Evolutionary conservation across 345 rosid genomes (phyloP).

Genomic region (Reutealis trisperma): DNA sequence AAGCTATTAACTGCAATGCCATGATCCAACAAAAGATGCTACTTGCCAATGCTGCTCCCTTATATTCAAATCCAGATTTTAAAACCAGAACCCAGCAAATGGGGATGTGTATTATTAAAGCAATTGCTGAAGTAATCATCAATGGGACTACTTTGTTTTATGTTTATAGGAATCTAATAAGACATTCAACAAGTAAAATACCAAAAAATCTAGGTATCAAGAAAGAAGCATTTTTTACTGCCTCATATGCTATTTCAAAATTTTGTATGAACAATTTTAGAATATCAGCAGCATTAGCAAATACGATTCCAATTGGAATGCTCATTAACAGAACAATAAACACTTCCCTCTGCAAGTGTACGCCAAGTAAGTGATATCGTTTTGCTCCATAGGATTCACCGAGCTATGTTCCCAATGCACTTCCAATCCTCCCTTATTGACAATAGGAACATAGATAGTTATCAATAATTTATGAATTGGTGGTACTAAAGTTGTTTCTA

Average conservation of each 20-base stretch:
- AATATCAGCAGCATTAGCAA: conserved; percentile 14
- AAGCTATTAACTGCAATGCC: conserved; percentile 25
- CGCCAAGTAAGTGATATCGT: conserved; percentile 32
- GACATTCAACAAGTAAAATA: conserved; percentile 36
- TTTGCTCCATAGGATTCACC: conserved; percentile 43
- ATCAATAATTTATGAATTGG: no score
- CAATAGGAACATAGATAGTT: no score
- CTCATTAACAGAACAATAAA: conserved; percentile 19
- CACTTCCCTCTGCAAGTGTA: conserved; percentile 32
- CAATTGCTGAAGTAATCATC: conserved; percentile 41
- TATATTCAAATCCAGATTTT: conserved; percentile 34
- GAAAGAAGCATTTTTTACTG: conserved; percentile 38
- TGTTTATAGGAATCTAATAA: conserved; percentile 47
- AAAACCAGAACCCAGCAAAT: conserved; percentile 49
- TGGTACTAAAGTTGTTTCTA: no score
- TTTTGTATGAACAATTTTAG: conserved; percentile 22
- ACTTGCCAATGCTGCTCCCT: conserved; percentile 50
- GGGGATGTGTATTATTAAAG: conserved; percentile 34
- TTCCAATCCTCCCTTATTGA: conserved; percentile 17
- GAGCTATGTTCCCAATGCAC: conserved; percentile 34
- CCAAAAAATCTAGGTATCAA: conserved; percentile 51
- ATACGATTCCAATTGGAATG: conserved; percentile 15
- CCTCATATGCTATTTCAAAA: conserved; percentile 39
- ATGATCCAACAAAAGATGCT: conserved; percentile 39
- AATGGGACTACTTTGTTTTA: conserved; percentile 52